Evolutionary conservation across 2,329 filamentous ascomycete species (phyloP).

Genomic region (Fusarium ramigenum): DNA sequence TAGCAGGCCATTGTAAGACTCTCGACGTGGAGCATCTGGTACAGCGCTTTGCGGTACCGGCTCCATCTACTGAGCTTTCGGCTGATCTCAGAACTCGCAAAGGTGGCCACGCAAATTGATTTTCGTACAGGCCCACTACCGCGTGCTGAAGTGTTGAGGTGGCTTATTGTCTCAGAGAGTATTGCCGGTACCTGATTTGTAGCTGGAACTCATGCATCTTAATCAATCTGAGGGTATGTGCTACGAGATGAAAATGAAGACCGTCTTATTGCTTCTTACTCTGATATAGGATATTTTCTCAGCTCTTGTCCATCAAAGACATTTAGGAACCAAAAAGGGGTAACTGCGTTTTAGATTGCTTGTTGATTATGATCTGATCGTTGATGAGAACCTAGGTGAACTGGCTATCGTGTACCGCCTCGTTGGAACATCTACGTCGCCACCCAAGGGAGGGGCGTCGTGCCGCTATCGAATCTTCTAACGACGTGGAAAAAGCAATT

Average conservation of each 20-base stretch:
- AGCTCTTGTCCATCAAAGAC: neutral
- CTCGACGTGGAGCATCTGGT: neutral
- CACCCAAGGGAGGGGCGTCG: neutral
- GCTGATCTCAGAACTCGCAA: slow-evolving; percentile 11
- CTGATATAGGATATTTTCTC: neutral
- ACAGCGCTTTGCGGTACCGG: neutral
- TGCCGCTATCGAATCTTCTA: slow-evolving; percentile 4
- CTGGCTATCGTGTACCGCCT: neutral
- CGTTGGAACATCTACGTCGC: neutral
- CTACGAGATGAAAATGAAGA: neutral
- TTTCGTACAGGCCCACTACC: slow-evolving; percentile 5
- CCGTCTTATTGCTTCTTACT: neutral
- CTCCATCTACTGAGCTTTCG: neutral
- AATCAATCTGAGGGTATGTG: neutral
- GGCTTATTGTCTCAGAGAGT: slow-evolving; percentile 23
- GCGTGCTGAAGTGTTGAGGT: slow-evolving; percentile 12
- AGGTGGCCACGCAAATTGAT: neutral
- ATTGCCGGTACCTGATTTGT: neutral
- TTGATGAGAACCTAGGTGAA: slow-evolving; percentile 4
- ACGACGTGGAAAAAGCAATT: slow-evolving; percentile 22
- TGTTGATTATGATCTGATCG: slow-evolving; percentile 22
- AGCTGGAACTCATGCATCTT: neutral
- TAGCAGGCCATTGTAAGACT: neutral
- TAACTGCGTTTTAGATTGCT: neutral
- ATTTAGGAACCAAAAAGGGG: neutral